Evolutionary conservation across 768 basidiomycete genomes (phyloP).

Genomic region (Mycena galopus): DNA sequence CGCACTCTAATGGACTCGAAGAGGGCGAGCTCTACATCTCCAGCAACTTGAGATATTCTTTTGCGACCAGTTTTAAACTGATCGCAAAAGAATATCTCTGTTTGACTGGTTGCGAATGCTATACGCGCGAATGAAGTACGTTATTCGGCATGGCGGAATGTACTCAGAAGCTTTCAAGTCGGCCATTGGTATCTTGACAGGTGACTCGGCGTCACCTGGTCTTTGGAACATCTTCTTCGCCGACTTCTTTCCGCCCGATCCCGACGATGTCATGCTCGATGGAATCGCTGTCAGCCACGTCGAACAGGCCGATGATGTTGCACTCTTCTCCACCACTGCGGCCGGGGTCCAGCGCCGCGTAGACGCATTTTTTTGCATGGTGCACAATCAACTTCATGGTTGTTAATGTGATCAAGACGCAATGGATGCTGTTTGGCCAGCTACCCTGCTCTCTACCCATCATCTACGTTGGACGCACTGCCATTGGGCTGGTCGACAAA

Average conservation of each 20-base stretch:
- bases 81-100: too few relatives aligned
- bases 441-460: not conserved
- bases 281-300: not conserved
- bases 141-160: not conserved
- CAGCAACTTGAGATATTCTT: too few relatives aligned
- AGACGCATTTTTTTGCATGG: not conserved
- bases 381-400: not conserved
- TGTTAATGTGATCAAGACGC: not conserved
- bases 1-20: too few relatives aligned
- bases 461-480: not conserved
- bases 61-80: too few relatives aligned
- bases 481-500: not conserved
- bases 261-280: not conserved
- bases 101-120: not conserved
- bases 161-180: not conserved
- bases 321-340: not conserved
- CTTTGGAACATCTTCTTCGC: not conserved
- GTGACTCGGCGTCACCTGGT: not conserved
- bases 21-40: too few relatives aligned
- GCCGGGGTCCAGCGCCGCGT: not conserved
- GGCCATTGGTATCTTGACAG: not conserved
- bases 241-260: not conserved
- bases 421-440: not conserved
- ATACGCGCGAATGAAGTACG: not conserved
- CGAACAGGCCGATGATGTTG: not conserved